Evolutionary conservation across 225 moss, liverwort and hornwort species (phyloP), one percentile per base, ranked within the genome.

Genomic region (Anthoceros angustus): DNA sequence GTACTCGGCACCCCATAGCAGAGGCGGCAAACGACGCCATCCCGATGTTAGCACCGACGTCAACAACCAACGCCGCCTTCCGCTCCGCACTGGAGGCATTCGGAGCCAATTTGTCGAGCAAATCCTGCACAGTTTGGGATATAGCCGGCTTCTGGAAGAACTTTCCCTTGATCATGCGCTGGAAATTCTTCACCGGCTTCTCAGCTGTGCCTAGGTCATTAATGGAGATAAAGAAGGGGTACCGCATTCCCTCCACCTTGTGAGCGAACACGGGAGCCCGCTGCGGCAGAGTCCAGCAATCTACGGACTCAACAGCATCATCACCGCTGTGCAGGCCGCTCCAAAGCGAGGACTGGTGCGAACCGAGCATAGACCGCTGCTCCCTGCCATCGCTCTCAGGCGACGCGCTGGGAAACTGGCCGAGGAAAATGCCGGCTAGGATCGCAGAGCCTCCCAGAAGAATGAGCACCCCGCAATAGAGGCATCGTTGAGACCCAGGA

Each of bases 11-110:
- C 1, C 72, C 72, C 72, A 72, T 72, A 2, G 72, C 72, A 8
- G 72, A 42, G 15, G 66, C 66, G 7, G 72, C 60, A 38, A 66
- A 72, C 0, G 72, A 46, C 11, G 66, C 72, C 72, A 72, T 72
- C 6, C 72, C 72, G 4, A 72, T 66, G 43, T 72, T 72, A 38
- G 72, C 72, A 12, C 72, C 72, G 38, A 72, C 72, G 62, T 72
- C 66, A 7, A 72, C 42, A 12, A 72, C 72, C 64, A 49, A 65
- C 40, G 63, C 65, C 16, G 6, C 68, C 12, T 25, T 20, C n/a
- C 20, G 24, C 12, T 46, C 39, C 2, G 61, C 9, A 32, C 62
- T 20, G 8, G 55, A 55, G 16, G 7, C 60, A 11, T 62, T 60
- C 15, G 61, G 72, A 25, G 61, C 42, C 62, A 72, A 62, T 39